Evolutionary conservation across 768 basidiomycete genomes (phyloP).

Genomic region (Dacryopinax spathularia): DNA sequence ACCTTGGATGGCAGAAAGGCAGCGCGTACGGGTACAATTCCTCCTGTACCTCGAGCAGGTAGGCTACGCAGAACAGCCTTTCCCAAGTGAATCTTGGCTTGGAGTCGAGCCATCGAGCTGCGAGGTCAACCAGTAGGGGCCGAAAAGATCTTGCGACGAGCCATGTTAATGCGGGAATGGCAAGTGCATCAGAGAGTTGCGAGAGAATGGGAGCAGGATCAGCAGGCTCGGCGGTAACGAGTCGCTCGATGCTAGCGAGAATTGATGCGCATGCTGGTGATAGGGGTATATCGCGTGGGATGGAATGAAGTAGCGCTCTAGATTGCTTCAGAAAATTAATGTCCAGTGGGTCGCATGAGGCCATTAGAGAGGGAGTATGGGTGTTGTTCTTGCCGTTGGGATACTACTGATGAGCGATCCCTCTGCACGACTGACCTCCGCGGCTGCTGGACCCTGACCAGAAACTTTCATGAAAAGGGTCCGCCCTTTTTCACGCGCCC

Average conservation of each 20-base stretch:
- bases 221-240: not conserved
- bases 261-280: not conserved
- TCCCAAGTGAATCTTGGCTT: slow-evolving; percentile 29
- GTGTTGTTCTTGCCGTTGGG: too few species aligned
- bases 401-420: too few species aligned
- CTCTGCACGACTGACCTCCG: too few species aligned
- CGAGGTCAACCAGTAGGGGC: slow-evolving; percentile 66
- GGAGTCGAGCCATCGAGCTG: slow-evolving; percentile 64
- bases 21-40: slow-evolving; percentile 52
- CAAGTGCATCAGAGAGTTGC: slow-evolving; percentile 45
- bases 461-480: not conserved
- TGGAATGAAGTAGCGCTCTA: not conserved
- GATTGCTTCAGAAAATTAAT: not conserved
- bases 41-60: slow-evolving; percentile 19
- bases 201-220: slow-evolving; percentile 27
- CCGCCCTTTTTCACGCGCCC: not conserved
- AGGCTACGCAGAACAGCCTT: slow-evolving; percentile 21
- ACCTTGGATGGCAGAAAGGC: slow-evolving; percentile 5
- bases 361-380: not conserved
- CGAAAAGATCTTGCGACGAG: slow-evolving; percentile 51
- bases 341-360: not conserved
- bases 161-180: slow-evolving; percentile 46
- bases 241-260: not conserved
- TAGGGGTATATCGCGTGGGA: not conserved
- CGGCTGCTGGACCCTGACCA: too few species aligned